Percentiles rank a stretch among this genome's conserved stretches.
Conservation (phyloP, 1,284 basidiomycete genomes). For the Cutaneotrichosporon dermatis region DNA sequence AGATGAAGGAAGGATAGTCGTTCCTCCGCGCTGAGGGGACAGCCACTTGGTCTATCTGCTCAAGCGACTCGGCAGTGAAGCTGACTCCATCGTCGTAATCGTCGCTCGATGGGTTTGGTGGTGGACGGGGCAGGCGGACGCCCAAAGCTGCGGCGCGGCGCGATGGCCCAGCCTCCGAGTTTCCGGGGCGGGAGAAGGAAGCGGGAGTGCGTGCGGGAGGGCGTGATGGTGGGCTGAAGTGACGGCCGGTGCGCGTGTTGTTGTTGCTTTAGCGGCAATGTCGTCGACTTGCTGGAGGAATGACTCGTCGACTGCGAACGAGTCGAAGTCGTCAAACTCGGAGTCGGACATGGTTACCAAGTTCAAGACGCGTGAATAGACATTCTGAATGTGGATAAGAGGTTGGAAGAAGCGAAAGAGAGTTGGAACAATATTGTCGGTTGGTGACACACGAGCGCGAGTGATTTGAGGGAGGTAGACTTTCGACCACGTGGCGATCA, state of each 20-base stretch:
- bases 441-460: no score
- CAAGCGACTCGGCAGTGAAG: slow-evolving; percentile 19
- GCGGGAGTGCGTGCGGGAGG: not conserved
- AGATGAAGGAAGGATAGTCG: not conserved
- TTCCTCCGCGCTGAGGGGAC: not conserved
- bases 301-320: slow-evolving; percentile 37
- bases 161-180: slow-evolving; percentile 10
- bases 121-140: slow-evolving; percentile 2
- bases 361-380: not conserved
- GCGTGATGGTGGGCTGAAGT: not conserved
- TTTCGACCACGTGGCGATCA: not conserved
- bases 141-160: slow-evolving; percentile 11
- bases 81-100: slow-evolving; percentile 21
- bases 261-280: slow-evolving; percentile 20
- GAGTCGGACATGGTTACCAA: slow-evolving; percentile 14
- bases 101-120: slow-evolving; percentile 19
- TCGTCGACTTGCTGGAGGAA: slow-evolving; percentile 40
- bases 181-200: not conserved
- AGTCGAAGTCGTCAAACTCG: slow-evolving; percentile 25
- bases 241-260: no score
- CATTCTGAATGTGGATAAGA: not conserved
- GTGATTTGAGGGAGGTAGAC: not conserved
- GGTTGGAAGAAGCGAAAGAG: not conserved
- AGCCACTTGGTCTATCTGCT: slow-evolving; percentile 18
- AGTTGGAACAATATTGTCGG: no score